A percentile compares a stretch with the other conserved stretches of the same genome.
These are phyloP conservation scores for Pythium aphanidermatum DNA, from an alignment of 352 stramenopile species.

Conservation along the genomic window DNA sequence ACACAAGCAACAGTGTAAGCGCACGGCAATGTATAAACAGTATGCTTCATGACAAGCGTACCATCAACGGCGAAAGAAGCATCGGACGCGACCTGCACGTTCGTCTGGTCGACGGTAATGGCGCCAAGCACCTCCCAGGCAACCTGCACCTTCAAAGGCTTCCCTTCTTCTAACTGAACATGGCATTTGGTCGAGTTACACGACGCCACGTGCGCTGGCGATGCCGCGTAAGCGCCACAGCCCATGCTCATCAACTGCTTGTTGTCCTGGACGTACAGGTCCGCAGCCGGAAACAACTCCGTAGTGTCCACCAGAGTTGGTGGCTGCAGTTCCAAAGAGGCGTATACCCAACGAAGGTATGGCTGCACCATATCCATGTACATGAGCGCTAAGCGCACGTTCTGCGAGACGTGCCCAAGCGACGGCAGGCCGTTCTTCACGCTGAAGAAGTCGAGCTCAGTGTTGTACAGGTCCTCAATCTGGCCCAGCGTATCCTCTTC, in stretches of 20 bases:
- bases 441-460: slow-evolving; percentile 58
- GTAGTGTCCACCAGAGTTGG: background rate
- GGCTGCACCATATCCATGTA: slow-evolving; percentile 95
- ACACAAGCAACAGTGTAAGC: background rate
- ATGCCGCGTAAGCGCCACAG: slow-evolving; percentile 32
- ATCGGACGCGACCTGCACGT: slow-evolving; percentile 56
- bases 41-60: slow-evolving; percentile 4
- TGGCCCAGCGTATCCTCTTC: slow-evolving; percentile 59
- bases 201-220: slow-evolving; percentile 35
- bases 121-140: slow-evolving; percentile 77
- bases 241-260: slow-evolving; percentile 46
- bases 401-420: slow-evolving; percentile 92
- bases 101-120: slow-evolving; percentile 66
- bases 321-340: slow-evolving; percentile 2
- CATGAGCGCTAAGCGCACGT: slow-evolving; percentile 93
- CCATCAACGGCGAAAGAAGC: slow-evolving; percentile 31
- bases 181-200: slow-evolving; percentile 40
- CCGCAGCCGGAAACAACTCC: slow-evolving; percentile 36
- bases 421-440: slow-evolving; percentile 18
- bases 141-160: slow-evolving; percentile 50
- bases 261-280: slow-evolving; percentile 30
- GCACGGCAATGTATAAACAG: background rate
- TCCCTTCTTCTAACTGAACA: slow-evolving; percentile 17
- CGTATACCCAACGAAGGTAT: slow-evolving; percentile 84
- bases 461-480: slow-evolving; percentile 54